Base-by-base conservation (phyloP, 441 rosid species). In the Brassica hybrid region DNA sequence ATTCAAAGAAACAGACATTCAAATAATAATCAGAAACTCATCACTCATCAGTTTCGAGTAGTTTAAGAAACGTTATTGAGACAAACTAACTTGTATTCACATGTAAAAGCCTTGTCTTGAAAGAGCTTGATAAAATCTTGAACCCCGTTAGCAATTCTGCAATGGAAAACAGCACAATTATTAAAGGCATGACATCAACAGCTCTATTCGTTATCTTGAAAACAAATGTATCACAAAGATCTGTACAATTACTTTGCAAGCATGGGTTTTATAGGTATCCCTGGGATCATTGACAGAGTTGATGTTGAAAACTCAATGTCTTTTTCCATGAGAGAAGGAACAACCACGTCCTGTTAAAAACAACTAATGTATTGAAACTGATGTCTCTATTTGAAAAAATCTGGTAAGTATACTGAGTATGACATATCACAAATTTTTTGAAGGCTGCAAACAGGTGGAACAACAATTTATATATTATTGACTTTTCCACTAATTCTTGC, bases 251-350 rank as follows among this genome's bases (percentile, higher is more conserved):
- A 94, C 98, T 85, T 92, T 69, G 97, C 97, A 52, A 94, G 98
- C 97, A 94, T 92, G 52, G 95, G 95, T 86, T 91, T 92, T 21
- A 94, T 88, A 78, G 98, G 97, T 76, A 89, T 77, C 78, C 97
- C 95, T 6, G 95, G 93, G 78, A 82, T 83, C 94, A 92, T 94
- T 9, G 97, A 92, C 80, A 91, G 83, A 41, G 85, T 77, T 11
- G 94, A 88, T 18, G 95, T 78, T 62, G 98, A 86, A 85, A 94
- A 94, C 25, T 77, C 86, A 83, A 86, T 69, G 81, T 90, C 91
- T 73, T 88, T 81, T 13, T 80, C 86, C 85, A 94, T 81, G 36
- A 92, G 86, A 13, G 86, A 84, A 74, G 97, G 97, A 76, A 94
- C 80, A 67, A 94, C 73, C 78, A 94, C 79, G 77, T 89, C 95